Conservation (phyloP, 148 eudicot genomes). For the Arctostaphylos glauca region DNA sequence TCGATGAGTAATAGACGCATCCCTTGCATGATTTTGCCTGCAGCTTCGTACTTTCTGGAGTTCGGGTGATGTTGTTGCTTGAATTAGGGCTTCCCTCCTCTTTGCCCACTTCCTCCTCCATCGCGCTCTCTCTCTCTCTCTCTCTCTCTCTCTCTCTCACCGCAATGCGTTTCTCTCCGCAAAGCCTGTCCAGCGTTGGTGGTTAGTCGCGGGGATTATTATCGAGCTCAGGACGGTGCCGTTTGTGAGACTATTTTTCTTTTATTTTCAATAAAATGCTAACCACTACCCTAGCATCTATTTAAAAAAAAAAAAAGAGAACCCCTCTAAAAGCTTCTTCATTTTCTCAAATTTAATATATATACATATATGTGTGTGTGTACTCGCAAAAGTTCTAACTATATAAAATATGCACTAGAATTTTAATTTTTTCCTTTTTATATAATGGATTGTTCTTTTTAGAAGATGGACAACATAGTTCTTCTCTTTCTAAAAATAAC, state of each 20-base stretch:
- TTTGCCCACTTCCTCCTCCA: slow-evolving; percentile 9
- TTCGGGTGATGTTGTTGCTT: neutral
- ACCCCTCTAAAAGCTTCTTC: too few species aligned
- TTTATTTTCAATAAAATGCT: neutral
- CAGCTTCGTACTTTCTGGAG: neutral
- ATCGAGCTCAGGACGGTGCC: neutral
- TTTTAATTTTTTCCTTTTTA: too few species aligned
- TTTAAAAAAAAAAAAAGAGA: too few species aligned
- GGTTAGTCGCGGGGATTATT: neutral
- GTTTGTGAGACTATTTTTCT: neutral
- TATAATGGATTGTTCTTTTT: too few species aligned
- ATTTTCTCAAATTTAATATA: too few species aligned
- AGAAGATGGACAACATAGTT: too few species aligned
- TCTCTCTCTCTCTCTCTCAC: neutral
- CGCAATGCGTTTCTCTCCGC: neutral
- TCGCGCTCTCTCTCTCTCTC: neutral
- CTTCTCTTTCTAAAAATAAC: too few species aligned
- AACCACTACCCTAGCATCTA: neutral
- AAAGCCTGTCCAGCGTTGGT: neutral
- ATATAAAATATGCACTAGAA: too few species aligned
- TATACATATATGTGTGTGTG: too few species aligned
- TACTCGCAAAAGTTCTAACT: too few species aligned
- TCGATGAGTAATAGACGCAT: slow-evolving; percentile 66
- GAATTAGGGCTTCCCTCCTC: slow-evolving; percentile 10
- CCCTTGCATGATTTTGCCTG: slow-evolving; percentile 80